Percentiles rank a stretch among this genome's conserved stretches.
Evolutionary conservation across 306 rosid species (phyloP).

Genomic region (Geum urbanum): DNA sequence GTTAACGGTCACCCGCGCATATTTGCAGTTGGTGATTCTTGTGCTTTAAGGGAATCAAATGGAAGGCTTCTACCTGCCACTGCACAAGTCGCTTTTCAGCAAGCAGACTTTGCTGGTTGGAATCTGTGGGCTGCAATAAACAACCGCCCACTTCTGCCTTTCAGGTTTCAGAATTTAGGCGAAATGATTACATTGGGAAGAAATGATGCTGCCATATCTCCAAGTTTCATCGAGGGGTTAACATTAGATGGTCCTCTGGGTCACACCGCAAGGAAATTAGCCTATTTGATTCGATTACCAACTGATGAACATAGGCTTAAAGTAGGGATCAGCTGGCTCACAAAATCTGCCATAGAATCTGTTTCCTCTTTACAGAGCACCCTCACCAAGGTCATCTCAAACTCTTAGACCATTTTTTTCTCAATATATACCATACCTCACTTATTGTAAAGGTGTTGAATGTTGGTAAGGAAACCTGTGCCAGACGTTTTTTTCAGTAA

Average conservation of each 20-base stretch:
- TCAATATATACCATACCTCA: background rate
- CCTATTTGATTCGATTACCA: constrained; percentile 88
- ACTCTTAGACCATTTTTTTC: constrained; percentile 29
- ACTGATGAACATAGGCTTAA: constrained; percentile 82
- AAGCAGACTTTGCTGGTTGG: constrained; percentile 97
- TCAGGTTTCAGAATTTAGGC: constrained; percentile 93
- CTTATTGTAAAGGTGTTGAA: background rate
- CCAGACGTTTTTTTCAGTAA: background rate
- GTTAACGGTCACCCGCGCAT: constrained; percentile 97
- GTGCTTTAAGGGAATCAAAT: constrained; percentile 70
- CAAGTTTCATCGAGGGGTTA: constrained; percentile 85
- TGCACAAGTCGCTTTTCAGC: constrained; percentile 99
- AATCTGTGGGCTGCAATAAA: constrained; percentile 98
- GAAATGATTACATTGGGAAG: constrained; percentile 97
- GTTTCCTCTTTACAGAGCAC: constrained; percentile 67
- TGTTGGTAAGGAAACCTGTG: background rate
- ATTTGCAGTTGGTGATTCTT: constrained; percentile 93
- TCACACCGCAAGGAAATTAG: constrained; percentile 89
- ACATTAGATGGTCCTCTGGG: constrained; percentile 86
- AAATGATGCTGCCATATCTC: constrained; percentile 82
- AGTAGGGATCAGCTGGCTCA: constrained; percentile 94
- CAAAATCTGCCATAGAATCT: constrained; percentile 81
- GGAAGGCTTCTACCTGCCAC: constrained; percentile 95
- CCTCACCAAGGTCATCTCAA: constrained; percentile 53
- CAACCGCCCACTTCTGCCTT: constrained; percentile 89